Conservation (phyloP, 1,284 basidiomycete species). For the Boletus smithii region DNA sequence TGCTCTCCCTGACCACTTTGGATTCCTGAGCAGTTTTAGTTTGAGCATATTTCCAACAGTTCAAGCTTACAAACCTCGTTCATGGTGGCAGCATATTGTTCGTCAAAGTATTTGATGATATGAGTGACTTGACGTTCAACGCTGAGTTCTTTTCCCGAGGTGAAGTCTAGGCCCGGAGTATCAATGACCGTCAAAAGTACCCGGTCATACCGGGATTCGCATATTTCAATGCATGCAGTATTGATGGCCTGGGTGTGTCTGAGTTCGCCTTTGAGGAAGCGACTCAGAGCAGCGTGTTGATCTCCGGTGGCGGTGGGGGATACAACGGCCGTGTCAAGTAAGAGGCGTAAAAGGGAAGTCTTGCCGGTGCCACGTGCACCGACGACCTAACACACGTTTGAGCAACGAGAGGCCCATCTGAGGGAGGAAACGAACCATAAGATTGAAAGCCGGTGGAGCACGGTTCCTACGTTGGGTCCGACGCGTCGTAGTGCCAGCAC, state of each 20-base stretch:
- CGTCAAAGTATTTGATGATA: constrained; percentile 71
- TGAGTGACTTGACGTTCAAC: constrained; percentile 70
- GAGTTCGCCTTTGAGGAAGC: constrained; percentile 54
- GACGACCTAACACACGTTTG: constrained; percentile 51
- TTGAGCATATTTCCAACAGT: neutral
- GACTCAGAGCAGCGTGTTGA: constrained; percentile 59
- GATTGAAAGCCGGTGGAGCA: constrained; percentile 73
- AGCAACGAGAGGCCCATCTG: neutral
- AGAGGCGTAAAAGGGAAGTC: constrained; percentile 64
- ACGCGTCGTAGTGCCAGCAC: constrained; percentile 42
- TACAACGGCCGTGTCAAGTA: constrained; percentile 73
- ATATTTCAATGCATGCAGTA: constrained; percentile 70
- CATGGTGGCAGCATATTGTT: constrained; percentile 78
- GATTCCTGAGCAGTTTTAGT: constrained; percentile 54
- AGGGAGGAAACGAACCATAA: constrained; percentile 55
- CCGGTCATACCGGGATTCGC: constrained; percentile 74
- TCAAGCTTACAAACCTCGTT: constrained; percentile 56
- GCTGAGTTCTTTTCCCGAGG: constrained; percentile 64
- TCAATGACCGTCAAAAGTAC: constrained; percentile 74
- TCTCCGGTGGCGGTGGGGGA: constrained; percentile 67
- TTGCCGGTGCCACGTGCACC: constrained; percentile 78
- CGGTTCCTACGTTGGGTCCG: constrained; percentile 58
- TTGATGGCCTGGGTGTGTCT: constrained; percentile 61
- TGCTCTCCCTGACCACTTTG: constrained; percentile 78
- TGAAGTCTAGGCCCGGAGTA: constrained; percentile 76